Evolutionary conservation across 2,329 filamentous ascomycete genomes (phyloP), one percentile per base, ranked within the genome.

Genomic region (Colletotrichum sp.): DNA sequence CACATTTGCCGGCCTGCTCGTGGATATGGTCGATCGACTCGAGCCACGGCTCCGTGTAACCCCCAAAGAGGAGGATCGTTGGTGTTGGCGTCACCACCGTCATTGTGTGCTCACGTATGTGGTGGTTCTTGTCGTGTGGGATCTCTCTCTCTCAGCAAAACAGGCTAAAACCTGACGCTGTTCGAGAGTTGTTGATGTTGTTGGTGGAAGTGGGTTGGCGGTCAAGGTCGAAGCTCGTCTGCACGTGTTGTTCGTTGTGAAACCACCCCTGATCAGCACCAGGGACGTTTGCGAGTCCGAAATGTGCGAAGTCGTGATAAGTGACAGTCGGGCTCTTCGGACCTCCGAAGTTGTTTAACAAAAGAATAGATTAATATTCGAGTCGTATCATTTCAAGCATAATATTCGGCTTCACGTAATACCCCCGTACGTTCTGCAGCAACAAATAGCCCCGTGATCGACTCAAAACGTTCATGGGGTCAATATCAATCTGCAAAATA

Each of bases 81-180:
- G 26, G 26, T 84, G 26, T 59, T 59, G 21, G 12, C 4, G 44
- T 24, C 5, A 57, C 66, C 30, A 55, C 44, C 30, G 44, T 69
- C 44, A 57, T 59, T 34, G 44, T 16, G 15, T 69, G 60, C n/a
- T 64, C 13, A 15, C 36, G 36, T 39, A 39, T 18, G 36, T 39
- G 36, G 7, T 39, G 15, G 0, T 39, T 39, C 2, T 39, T 18
- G 15, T 39, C 16, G 36, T 18, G 36, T 8, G 15, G 15, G 1
- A 39, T 39, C 18, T 21, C 0, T 13, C 44, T 49, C n/a, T 21
- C 44, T 13, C n/a, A 52, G 44, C 6, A 21, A 52, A 2, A 21
- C 3, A 21, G 44, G 12, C 44, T 21, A 52, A 52, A 21, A 21
- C n/a, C n/a, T 1, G 10, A 1, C n/a, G 10, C 44, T 21, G 0